Base-by-base conservation (phyloP, 2,329 filamentous ascomycete species). In the Lomentospora prolificans region DNA sequence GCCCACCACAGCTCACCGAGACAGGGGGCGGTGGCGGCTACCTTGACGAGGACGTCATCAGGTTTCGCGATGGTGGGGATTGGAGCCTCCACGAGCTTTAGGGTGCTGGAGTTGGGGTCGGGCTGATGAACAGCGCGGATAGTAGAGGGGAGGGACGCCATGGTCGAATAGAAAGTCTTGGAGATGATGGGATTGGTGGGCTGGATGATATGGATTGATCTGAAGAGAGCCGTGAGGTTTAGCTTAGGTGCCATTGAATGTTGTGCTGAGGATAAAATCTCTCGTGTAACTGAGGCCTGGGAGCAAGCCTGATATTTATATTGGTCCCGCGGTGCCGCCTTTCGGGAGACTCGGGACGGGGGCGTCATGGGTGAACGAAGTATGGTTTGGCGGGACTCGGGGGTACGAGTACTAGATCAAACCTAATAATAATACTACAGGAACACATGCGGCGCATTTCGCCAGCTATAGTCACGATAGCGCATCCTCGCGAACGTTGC, bases 1-100 rank as follows among this genome's bases (percentile, higher is more conserved):
- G 58, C 60, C 69, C 69, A 71, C 50, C 60, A 58, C 2, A 70
- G 64, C 56, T 67, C 68, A 12, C 66, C 65, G 28, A 65, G 61
- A 59, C 64, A 67, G 5, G 66, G 64, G 1, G 67, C 60, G 0
- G 68, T 69, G 10, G 68, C 64, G 24, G 65, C 62, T 25, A 69
- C 67, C 39, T 64, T 64, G 46, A 71, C 61, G 17, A 70, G 61
- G 31, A 65, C 57, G n/a, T 67, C 64, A 8, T 63, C 58, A 0
- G 65, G 63, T 4, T 61, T 58, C 2, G 51, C 57, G 1, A 60
- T 59, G 6, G 44, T 39, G 0, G 65, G 66, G 5, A 66, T 25
- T 7, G 64, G 60, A 17, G 58, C 59, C 2, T 61, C 50, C 3
- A 55, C 48, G 27, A 64, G 59, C 4, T 56, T 53, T 22, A 66